Conservation (phyloP, 106 monocot genomes). For the Dendrobium catenatum region DNA sequence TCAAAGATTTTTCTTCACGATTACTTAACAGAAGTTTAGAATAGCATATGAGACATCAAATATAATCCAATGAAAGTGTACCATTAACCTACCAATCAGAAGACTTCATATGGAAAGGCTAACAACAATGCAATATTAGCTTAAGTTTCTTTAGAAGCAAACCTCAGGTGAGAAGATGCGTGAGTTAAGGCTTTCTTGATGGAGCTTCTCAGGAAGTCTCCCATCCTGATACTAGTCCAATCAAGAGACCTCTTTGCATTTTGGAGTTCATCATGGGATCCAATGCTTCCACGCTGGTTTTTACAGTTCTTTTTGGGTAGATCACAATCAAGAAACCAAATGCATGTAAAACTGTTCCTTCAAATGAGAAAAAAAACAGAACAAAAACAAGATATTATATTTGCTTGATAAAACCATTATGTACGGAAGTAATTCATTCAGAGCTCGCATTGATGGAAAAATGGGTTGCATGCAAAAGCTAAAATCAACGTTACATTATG, state of each 20-base stretch:
- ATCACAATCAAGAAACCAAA: slow-evolving; percentile 2
- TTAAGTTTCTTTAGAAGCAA: slow-evolving; percentile 18
- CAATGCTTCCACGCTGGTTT: slow-evolving; percentile 87
- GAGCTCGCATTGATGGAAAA: not conserved
- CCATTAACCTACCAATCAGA: not conserved
- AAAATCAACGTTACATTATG: not conserved
- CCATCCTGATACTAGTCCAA: slow-evolving; percentile 99
- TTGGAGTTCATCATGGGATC: slow-evolving; percentile 99
- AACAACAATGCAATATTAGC: not conserved
- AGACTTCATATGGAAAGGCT: not conserved
- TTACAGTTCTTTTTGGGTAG: not conserved
- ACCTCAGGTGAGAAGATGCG: slow-evolving; percentile 54
- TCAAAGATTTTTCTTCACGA: not conserved
- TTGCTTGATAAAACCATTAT: not conserved
- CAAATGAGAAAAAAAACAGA: not conserved
- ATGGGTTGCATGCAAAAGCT: not conserved
- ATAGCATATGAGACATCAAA: not conserved
- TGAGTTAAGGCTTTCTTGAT: slow-evolving; percentile 72
- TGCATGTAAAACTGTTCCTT: slow-evolving; percentile 33
- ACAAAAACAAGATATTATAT: too few species aligned
- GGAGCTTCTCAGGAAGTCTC: slow-evolving; percentile 99
- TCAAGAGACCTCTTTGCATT: slow-evolving; percentile 90
- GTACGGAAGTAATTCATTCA: not conserved
- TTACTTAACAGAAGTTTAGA: not conserved
- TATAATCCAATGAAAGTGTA: not conserved